phyloP scores from a whole-genome alignment of 148 eudicot species.

The Beta vulgaris region DNA sequence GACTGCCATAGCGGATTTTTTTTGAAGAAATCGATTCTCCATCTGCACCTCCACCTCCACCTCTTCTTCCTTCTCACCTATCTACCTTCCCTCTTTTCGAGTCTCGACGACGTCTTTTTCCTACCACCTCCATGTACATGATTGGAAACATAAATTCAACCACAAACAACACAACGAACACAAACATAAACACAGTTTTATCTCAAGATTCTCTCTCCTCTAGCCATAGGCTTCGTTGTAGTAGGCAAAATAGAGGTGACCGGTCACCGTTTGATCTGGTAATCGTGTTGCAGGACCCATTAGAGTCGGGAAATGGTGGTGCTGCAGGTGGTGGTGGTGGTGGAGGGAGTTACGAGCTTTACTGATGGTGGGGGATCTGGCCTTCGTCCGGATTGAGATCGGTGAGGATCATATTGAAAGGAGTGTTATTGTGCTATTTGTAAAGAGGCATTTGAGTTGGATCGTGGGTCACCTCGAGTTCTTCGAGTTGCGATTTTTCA shows the following conservation, averaged over 20 bases:
- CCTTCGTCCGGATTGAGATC: constrained; percentile 62
- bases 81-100: constrained; percentile 25
- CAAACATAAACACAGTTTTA: constrained; percentile 20
- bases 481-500: too few species aligned
- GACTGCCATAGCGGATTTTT: constrained; percentile 78
- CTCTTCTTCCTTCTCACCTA: background rate
- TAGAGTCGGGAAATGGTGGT: constrained; percentile 25
- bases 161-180: too few species aligned
- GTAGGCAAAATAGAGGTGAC: constrained; percentile 57
- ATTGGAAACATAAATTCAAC: constrained; percentile 35
- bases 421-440: constrained; percentile 78
- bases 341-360: constrained; percentile 66
- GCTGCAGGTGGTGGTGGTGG: too few species aligned
- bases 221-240: constrained; percentile 42
- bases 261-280: constrained; percentile 93
- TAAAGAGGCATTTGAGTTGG: constrained; percentile 73
- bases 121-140: constrained; percentile 57
- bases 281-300: constrained; percentile 69
- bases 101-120: constrained; percentile 51
- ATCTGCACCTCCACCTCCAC: constrained; percentile 23
- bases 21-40: constrained; percentile 63
- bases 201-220: constrained; percentile 18
- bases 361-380: constrained; percentile 78
- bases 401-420: constrained; percentile 34
- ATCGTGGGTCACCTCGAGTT: too few species aligned